These are phyloP conservation scores for Dactylellina drechsleri DNA, from an alignment of 2,329 filamentous ascomycete species.

Conservation along the genomic window DNA sequence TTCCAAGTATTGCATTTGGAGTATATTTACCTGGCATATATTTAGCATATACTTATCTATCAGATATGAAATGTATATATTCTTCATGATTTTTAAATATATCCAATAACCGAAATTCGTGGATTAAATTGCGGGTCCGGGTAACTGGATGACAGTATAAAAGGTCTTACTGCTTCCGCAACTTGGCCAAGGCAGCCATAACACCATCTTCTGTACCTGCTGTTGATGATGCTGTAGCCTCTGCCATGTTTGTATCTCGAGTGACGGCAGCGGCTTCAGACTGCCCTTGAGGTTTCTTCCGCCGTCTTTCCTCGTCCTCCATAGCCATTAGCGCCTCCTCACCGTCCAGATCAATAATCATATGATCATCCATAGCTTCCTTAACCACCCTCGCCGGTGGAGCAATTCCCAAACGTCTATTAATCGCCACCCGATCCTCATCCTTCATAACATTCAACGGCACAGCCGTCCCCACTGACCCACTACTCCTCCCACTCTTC, in stretches of 20 bases:
- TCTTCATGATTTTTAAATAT: no score
- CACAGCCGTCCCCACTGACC: slow-evolving; percentile 72
- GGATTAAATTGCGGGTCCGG: no score
- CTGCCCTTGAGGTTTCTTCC: slow-evolving; percentile 57
- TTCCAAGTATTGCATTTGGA: no score
- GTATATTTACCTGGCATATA: no score
- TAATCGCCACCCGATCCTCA: slow-evolving; percentile 52
- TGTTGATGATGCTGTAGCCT: slow-evolving; percentile 16
- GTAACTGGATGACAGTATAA: background rate
- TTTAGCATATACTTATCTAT: no score
- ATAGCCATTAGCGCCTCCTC: slow-evolving; percentile 58
- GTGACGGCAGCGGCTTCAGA: slow-evolving; percentile 53
- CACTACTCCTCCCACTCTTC: slow-evolving; percentile 85
- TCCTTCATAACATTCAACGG: slow-evolving; percentile 28
- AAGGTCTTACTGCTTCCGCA: slow-evolving; percentile 64
- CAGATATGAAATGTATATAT: no score
- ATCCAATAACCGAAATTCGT: no score
- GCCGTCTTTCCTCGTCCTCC: slow-evolving; percentile 59
- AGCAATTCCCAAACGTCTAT: slow-evolving; percentile 54
- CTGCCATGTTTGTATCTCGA: background rate
- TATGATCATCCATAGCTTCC: slow-evolving; percentile 13
- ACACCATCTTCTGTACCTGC: slow-evolving; percentile 63
- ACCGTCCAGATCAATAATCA: slow-evolving; percentile 39
- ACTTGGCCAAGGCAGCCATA: slow-evolving; percentile 70
- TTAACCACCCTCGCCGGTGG: slow-evolving; percentile 18